Percentiles rank a stretch among this genome's conserved stretches.
phyloP scores from a whole-genome alignment of 495 filamentous ascomycete genomes.

The Mytilinidion resinicola region DNA sequence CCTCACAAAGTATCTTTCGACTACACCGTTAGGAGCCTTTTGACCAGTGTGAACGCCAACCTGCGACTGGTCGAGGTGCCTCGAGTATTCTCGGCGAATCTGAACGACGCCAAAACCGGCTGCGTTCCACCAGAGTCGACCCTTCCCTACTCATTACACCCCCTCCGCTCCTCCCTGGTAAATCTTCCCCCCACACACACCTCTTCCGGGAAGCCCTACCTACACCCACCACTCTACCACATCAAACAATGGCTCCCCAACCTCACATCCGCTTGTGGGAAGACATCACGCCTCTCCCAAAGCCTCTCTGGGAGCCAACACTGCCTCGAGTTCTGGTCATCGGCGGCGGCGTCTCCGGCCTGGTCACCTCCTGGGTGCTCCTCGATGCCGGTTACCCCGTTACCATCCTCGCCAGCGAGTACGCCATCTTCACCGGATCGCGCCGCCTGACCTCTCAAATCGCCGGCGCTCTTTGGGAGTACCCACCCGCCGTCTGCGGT shows the following conservation, averaged over 20 bases:
- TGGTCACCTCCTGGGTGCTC: slow-evolving; percentile 43
- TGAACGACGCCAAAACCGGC: no score
- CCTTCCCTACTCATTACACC: no score
- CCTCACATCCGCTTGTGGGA: background rate
- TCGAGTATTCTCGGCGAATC: no score
- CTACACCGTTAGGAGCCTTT: no score
- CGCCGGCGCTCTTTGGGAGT: slow-evolving; percentile 48
- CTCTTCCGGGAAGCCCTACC: no score
- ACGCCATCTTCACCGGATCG: slow-evolving; percentile 32
- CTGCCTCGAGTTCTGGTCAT: slow-evolving; percentile 41
- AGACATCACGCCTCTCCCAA: background rate
- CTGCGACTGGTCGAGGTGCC: no score
- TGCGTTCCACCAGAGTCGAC: no score
- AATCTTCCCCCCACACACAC: no score
- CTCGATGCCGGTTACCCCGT: slow-evolving; percentile 47
- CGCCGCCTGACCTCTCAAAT: slow-evolving; percentile 47
- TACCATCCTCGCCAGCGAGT: slow-evolving; percentile 44
- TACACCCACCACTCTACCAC: no score
- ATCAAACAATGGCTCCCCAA: background rate
- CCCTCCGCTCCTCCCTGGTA: no score
- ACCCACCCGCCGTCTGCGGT: slow-evolving; percentile 45
- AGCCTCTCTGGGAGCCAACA: background rate
- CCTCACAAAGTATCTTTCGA: no score
- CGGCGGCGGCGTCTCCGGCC: slow-evolving; percentile 44
- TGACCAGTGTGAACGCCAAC: no score